Evolutionary conservation across 306 rosid species (phyloP).

Genomic region (Rubus parviflorus): DNA sequence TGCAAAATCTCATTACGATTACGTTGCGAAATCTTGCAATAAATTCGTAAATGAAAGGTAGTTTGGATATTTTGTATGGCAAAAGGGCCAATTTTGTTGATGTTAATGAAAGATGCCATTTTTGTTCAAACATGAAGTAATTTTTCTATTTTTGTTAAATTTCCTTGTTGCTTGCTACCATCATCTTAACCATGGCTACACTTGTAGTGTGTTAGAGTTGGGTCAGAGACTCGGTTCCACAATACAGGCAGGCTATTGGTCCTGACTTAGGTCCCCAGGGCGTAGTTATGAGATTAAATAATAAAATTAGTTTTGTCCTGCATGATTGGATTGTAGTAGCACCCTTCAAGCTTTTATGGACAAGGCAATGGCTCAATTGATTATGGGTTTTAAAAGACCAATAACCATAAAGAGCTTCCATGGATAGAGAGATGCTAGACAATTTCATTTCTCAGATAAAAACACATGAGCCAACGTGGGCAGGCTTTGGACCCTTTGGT

Average conservation of each 20-base stretch:
- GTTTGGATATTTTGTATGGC: no score
- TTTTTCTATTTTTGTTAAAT: no score
- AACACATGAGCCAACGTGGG: conserved; percentile 5
- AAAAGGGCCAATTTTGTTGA: no score
- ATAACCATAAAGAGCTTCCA: not conserved
- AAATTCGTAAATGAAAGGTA: no score
- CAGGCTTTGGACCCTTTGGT: conserved; percentile 12
- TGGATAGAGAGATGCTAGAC: not conserved
- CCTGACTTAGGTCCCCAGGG: not conserved
- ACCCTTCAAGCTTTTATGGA: not conserved
- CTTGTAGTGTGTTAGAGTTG: not conserved
- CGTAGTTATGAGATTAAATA: not conserved
- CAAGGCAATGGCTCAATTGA: not conserved
- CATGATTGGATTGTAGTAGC: not conserved
- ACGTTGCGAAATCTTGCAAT: no score
- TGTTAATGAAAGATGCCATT: no score
- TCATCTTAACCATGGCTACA: not conserved
- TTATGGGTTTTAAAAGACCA: not conserved
- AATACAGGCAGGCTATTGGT: not conserved
- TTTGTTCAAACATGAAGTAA: no score
- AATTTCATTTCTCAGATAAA: conserved; percentile 4
- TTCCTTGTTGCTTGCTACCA: not conserved
- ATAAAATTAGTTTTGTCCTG: not conserved
- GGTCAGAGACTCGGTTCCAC: not conserved
- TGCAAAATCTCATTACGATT: no score